Base-by-base conservation (phyloP, 352 stramenopile genomes). In the Phytophthora ohioensis region DNA sequence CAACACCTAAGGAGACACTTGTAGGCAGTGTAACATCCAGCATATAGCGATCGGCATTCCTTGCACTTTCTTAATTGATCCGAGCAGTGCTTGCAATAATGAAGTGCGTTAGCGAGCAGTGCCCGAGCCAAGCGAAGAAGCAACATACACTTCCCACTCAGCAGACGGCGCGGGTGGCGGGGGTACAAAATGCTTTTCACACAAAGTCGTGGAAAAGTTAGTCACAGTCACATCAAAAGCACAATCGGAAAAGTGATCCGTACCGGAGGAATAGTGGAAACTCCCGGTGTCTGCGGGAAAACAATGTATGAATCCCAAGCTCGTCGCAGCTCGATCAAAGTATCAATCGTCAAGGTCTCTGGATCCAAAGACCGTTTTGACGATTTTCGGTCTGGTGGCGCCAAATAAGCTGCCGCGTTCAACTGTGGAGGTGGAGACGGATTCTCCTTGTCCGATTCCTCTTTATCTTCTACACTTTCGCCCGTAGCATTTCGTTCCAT, bases 131-230 rank as follows among this genome's bases (percentile, higher is more conserved):
- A 36, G 12, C 13, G 66, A 66, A 0, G n/a, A 36, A 30, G 34
- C 17, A 1, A 55, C 39, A 43, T 75, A 75, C 4, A 43, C 7
- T 32, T 56, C 61, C 81, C 81, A 90, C n/a, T 68, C 54, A 42
- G 63, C 3, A 15, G 71, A 67, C 2, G 79, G 72, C 5, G 58
- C 45, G 2, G 10, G 7, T 59, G 81, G 81, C 1, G 81, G 77
- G 15, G 57, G 49, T 15, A 90, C 69, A 57, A 85, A 90, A 68
- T 86, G 73, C 79, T 90, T 38, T 57, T 48, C 15, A 63, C 35
- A 60, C 2, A 48, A 60, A 36, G 8, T 17, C 34, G 51, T 0
- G 43, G n/a, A 21, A 27, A 69, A 39, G 36, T 61, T 35, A 69
- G 41, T 43, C 21, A 52, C 56, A 4, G 11, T 34, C 21, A 21